A percentile compares a stretch with the other conserved stretches of the same genome.
Evolutionary conservation across 2,329 filamentous ascomycete genomes (phyloP).

Genomic region (Fusarium xyrophilum): DNA sequence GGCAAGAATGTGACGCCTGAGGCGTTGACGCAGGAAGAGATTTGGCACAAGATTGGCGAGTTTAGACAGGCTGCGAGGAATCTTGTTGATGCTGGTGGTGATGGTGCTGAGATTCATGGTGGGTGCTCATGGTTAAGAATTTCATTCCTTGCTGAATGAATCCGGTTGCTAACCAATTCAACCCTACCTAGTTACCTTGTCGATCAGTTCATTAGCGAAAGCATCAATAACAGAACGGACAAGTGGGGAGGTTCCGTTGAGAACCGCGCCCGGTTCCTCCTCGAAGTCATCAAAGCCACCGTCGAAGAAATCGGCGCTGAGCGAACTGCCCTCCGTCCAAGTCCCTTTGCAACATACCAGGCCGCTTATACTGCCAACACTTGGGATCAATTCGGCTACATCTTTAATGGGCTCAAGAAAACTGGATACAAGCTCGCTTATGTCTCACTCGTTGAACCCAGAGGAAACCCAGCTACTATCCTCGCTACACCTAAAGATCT

Average conservation of each 20-base stretch:
- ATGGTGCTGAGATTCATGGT: slow-evolving; percentile 71
- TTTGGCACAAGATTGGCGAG: slow-evolving; percentile 66
- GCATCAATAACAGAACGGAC: slow-evolving; percentile 60
- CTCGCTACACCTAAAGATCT: slow-evolving; percentile 36
- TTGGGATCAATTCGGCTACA: slow-evolving; percentile 42
- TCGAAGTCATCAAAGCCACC: slow-evolving; percentile 56
- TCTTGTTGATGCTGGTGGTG: slow-evolving; percentile 69
- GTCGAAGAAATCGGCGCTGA: slow-evolving; percentile 56
- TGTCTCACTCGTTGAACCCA: slow-evolving; percentile 48
- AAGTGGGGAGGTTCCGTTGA: slow-evolving; percentile 48
- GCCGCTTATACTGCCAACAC: slow-evolving; percentile 38
- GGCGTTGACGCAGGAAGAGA: slow-evolving; percentile 67
- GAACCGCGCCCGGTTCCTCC: slow-evolving; percentile 58
- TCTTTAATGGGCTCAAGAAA: slow-evolving; percentile 40
- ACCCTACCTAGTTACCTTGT: slow-evolving; percentile 55
- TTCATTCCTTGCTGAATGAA: rapidly evolving
- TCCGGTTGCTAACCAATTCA: rapidly evolving
- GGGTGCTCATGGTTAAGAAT: slow-evolving; percentile 60
- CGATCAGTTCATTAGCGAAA: slow-evolving; percentile 66
- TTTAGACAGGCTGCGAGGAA: slow-evolving; percentile 63
- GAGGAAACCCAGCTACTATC: slow-evolving; percentile 46
- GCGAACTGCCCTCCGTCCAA: slow-evolving; percentile 60
- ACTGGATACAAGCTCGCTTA: slow-evolving; percentile 44
- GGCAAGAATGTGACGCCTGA: slow-evolving; percentile 16
- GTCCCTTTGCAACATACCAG: slow-evolving; percentile 54